These are phyloP conservation scores for Tetratostichococcus sp. DNA, from an alignment of 139 green algal species.

Conservation along the genomic window DNA sequence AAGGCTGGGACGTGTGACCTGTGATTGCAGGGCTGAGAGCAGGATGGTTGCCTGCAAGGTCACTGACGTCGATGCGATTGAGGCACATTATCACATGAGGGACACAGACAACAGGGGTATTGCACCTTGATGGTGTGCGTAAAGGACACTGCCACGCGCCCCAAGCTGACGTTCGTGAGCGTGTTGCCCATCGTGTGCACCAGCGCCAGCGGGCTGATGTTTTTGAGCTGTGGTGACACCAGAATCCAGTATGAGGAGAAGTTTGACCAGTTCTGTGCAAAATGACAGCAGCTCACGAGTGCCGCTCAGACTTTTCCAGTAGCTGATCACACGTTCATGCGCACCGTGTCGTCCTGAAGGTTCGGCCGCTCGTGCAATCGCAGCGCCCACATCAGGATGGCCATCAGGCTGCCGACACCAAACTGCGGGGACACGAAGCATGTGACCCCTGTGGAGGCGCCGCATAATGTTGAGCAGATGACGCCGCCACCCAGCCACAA, in stretches of 20 bases:
- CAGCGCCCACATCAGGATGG: constrained; percentile 63
- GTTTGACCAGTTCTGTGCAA: too few relatives aligned
- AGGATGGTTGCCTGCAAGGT: too few relatives aligned
- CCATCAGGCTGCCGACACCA: constrained; percentile 62
- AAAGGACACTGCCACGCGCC: constrained; percentile 95
- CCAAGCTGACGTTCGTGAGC: constrained; percentile 95
- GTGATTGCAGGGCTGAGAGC: too few relatives aligned
- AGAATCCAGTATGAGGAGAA: neutral
- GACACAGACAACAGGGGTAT: too few relatives aligned
- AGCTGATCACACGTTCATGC: constrained; percentile 5
- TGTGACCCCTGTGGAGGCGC: too few relatives aligned
- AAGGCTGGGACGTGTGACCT: too few relatives aligned
- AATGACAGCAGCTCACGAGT: too few relatives aligned
- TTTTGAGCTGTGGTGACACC: constrained; percentile 39
- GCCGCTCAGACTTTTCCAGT: too few relatives aligned
- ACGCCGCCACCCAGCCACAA: too few relatives aligned
- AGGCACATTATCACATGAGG: too few relatives aligned
- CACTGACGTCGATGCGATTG: too few relatives aligned
- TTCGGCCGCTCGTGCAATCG: constrained; percentile 64
- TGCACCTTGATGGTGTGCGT: constrained; percentile 99
- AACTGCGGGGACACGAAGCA: constrained; percentile 62
- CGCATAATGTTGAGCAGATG: too few relatives aligned
- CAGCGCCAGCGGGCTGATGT: constrained; percentile 85
- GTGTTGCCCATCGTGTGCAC: constrained; percentile 96
- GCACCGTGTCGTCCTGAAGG: constrained; percentile 39